Evolutionary conservation across 2,329 filamentous ascomycete genomes (phyloP), one percentile per base, ranked within the genome.

Genomic region (Chalaropsis thielavioides): DNA sequence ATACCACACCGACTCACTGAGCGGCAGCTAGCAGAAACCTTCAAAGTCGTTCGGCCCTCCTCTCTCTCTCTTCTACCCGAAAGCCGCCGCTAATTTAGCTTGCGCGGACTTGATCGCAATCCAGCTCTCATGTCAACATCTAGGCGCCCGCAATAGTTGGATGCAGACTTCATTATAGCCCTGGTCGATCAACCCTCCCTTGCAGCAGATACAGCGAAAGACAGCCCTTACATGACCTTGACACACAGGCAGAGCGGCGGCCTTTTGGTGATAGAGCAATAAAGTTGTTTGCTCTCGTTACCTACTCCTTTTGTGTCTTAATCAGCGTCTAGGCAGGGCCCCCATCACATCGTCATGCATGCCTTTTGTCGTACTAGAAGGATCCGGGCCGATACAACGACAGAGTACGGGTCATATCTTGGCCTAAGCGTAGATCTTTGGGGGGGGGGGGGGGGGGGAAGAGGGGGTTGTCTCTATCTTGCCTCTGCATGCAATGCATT

Each of bases 371-470:
- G 54, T 31, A 58, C 54, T 58, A 58, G 17, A 58, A 58, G 54
- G 54, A 58, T 58, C 54, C 54, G 54, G 54, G 54, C 54, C 54
- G 54, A 58, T 58, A 58, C 19, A 38, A 35, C 54, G 54, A 58
- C 24, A 58, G 31, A 31, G 54, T 58, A 58, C 54, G 31, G 27
- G 17, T 19, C 54, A 58, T 19, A 10, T 35, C 31, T 8, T 58
- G 54, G 24, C 54, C 54, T 7, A 58, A 58, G 54, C 54, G 54
- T 58, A 19, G 27, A 58, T 58, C 13, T 17, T 58, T 58, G 54
- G 27, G 35, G 8, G 1, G 35, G n/a, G 10, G 51, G 31, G n/a
- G 24, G 1, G 24, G 24, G 43, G 43, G n/a, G n/a, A n/a, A 44
- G 24, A 58, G 35, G 35, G 4, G 4, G 24, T 58, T 58, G 54